Percentiles rank a stretch among this genome's conserved stretches.
phyloP scores from a whole-genome alignment of 306 rosid genomes.

The Carpinus fangiana region DNA sequence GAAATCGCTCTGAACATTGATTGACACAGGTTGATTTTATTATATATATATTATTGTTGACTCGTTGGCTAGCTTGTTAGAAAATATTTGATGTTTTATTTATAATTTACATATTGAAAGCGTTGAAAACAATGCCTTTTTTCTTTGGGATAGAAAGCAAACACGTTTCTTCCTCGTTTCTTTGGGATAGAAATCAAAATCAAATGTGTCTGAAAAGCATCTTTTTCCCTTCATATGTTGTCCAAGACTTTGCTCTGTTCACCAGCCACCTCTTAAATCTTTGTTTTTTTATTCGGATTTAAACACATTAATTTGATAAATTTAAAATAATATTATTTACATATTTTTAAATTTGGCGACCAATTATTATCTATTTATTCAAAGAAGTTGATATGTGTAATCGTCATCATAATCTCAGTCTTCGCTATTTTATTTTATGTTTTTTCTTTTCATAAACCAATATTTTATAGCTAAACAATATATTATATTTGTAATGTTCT shows the following conservation, averaged over 20 bases:
- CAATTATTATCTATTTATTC: neutral
- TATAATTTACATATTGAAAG: neutral
- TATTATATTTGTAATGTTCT: no score
- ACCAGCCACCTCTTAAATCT: neutral
- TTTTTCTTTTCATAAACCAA: neutral
- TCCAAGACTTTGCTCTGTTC: neutral
- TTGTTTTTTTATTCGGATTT: neutral
- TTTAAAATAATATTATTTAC: neutral
- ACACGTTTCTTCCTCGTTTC: slow-evolving; percentile 17
- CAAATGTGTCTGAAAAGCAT: slow-evolving; percentile 2
- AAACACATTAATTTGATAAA: no score
- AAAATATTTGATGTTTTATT: neutral
- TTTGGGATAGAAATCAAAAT: neutral
- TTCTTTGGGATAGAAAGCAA: neutral
- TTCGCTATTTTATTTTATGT: neutral
- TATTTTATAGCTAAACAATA: no score
- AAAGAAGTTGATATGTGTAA: neutral
- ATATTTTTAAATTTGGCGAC: neutral
- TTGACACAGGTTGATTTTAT: slow-evolving; percentile 4
- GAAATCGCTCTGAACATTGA: slow-evolving; percentile 17
- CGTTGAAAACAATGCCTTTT: slow-evolving; percentile 20
- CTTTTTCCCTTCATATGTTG: neutral
- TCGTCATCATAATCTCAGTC: neutral
- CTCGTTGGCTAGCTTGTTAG: slow-evolving; percentile 2
- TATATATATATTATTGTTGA: slow-evolving; percentile 17